Percentiles rank a stretch among this genome's conserved stretches.
Evolutionary conservation across 345 rosid genomes (phyloP).

Genomic region (Populus deltoides): DNA sequence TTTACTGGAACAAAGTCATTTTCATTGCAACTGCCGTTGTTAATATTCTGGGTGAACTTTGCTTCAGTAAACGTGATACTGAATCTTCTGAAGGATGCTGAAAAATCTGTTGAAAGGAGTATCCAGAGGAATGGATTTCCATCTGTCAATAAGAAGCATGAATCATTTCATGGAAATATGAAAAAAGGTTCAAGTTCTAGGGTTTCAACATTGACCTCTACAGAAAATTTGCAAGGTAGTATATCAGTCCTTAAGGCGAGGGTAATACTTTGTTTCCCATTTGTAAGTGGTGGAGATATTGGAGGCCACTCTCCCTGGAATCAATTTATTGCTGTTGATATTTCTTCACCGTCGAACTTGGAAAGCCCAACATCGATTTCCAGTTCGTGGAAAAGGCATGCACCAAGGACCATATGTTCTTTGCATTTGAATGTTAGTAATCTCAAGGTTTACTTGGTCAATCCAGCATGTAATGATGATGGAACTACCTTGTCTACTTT

Average conservation of each 20-base stretch:
- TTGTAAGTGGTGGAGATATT: slow-evolving; percentile 36
- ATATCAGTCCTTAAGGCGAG: slow-evolving; percentile 66
- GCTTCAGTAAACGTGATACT: slow-evolving; percentile 46
- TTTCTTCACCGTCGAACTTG: slow-evolving; percentile 40
- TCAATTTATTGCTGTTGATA: slow-evolving; percentile 66
- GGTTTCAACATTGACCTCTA: slow-evolving; percentile 33
- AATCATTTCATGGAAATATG: slow-evolving; percentile 20
- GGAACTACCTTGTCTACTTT: slow-evolving; percentile 23
- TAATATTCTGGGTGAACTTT: slow-evolving; percentile 68
- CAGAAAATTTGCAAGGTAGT: slow-evolving; percentile 49
- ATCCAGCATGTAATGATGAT: slow-evolving; percentile 33
- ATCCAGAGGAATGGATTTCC: slow-evolving; percentile 12
- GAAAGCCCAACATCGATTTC: slow-evolving; percentile 32
- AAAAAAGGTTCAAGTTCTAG: slow-evolving; percentile 27
- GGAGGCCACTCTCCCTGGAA: slow-evolving; percentile 45
- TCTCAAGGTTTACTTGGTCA: slow-evolving; percentile 58
- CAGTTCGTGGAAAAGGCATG: slow-evolving; percentile 35
- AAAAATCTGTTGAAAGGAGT: slow-evolving; percentile 36
- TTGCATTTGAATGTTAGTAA: slow-evolving; percentile 53
- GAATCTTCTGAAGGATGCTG: slow-evolving; percentile 53
- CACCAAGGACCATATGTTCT: slow-evolving; percentile 43
- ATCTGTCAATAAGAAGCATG: slow-evolving; percentile 23
- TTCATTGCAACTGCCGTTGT: slow-evolving; percentile 63
- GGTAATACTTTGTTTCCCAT: slow-evolving; percentile 69
- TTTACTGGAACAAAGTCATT: slow-evolving; percentile 42